Evolutionary conservation across 2,329 filamentous ascomycete species (phyloP).

Genomic region (Cyclaneusma minus): DNA sequence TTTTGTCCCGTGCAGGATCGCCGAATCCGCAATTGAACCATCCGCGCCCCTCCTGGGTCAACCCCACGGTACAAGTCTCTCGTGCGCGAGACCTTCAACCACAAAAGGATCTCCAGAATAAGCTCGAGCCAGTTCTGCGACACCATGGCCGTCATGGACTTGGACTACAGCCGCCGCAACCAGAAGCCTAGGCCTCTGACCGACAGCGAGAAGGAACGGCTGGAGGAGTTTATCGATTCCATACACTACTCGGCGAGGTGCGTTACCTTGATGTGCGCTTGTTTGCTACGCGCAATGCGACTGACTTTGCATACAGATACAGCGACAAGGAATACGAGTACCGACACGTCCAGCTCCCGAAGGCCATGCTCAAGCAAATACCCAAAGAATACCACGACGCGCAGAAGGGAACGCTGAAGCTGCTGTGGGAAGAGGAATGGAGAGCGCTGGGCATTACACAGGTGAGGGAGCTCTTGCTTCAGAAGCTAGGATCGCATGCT

Average conservation of each 20-base stretch:
- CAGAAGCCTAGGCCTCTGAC: constrained; percentile 66
- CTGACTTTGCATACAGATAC: constrained; percentile 45
- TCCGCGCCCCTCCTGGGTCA: no score
- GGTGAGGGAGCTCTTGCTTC: constrained; percentile 34
- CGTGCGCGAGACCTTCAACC: no score
- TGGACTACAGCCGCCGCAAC: constrained; percentile 78
- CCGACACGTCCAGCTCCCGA: constrained; percentile 92
- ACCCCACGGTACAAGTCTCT: no score
- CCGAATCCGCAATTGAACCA: no score
- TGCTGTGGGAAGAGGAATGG: constrained; percentile 98
- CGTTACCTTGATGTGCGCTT: constrained; percentile 13
- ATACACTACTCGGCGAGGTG: constrained; percentile 95
- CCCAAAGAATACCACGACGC: constrained; percentile 89
- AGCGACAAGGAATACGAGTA: constrained; percentile 90
- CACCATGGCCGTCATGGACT: no score
- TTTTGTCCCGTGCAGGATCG: no score
- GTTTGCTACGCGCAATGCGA: constrained; percentile 1
- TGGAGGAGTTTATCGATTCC: constrained; percentile 82
- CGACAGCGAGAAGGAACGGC: constrained; percentile 63
- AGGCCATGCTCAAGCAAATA: constrained; percentile 95
- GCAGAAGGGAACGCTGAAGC: constrained; percentile 79
- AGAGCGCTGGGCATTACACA: constrained; percentile 92
- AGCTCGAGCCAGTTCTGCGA: no score
- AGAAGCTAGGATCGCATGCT: constrained; percentile 4
- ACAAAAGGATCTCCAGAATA: no score